A percentile compares a stretch with the other conserved stretches of the same genome.
These are phyloP conservation scores for Lentinula guzmanii DNA, from an alignment of 768 basidiomycete genomes.

Conservation along the genomic window DNA sequence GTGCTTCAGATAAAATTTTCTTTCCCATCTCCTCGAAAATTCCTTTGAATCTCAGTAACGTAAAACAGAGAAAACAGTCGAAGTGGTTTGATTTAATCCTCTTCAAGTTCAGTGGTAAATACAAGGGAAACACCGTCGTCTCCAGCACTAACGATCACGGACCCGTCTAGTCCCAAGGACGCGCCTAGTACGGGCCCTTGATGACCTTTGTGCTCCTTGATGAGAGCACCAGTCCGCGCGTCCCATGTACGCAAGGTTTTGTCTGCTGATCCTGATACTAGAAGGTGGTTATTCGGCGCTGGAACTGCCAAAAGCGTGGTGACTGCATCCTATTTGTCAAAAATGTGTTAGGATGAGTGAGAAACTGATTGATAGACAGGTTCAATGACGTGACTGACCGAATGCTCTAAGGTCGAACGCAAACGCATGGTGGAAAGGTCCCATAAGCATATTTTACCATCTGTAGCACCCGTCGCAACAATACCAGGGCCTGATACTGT, in stretches of 20 bases:
- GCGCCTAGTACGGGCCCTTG: slow-evolving; percentile 70
- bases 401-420: slow-evolving; percentile 75
- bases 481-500: slow-evolving; percentile 54
- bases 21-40: no score
- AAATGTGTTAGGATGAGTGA: neutral
- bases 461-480: slow-evolving; percentile 84
- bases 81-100: slow-evolving; percentile 11
- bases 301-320: slow-evolving; percentile 76
- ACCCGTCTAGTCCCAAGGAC: slow-evolving; percentile 62
- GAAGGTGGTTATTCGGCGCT: slow-evolving; percentile 63
- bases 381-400: slow-evolving; percentile 40
- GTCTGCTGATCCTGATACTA: slow-evolving; percentile 88
- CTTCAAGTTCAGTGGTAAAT: slow-evolving; percentile 60
- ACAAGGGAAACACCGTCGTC: slow-evolving; percentile 89
- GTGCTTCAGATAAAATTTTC: no score
- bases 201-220: slow-evolving; percentile 83
- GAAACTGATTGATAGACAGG: neutral
- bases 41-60: no score
- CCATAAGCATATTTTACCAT: slow-evolving; percentile 94
- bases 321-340: slow-evolving; percentile 65
- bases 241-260: slow-evolving; percentile 90
- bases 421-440: slow-evolving; percentile 84
- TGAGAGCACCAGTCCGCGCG: slow-evolving; percentile 70
- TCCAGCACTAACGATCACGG: slow-evolving; percentile 78
- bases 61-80: neutral